Evolutionary conservation across 768 basidiomycete genomes (phyloP).

Genomic region (Boletus bicolor): DNA sequence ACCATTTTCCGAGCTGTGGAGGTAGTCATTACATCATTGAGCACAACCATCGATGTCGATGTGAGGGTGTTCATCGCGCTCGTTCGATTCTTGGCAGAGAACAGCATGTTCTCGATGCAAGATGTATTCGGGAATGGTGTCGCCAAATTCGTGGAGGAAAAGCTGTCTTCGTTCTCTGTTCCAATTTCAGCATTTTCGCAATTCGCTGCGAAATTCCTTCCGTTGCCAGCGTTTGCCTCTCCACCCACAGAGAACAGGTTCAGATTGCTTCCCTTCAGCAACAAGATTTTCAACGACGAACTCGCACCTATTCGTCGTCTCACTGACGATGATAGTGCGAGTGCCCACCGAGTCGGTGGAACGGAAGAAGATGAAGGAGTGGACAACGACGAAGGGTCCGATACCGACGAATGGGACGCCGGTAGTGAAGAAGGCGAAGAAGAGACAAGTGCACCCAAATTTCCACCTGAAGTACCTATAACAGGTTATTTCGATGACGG

Average conservation of each 20-base stretch:
- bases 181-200: slow-evolving; percentile 18
- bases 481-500: slow-evolving; percentile 38
- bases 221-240: neutral
- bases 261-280: slow-evolving; percentile 39
- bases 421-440: slow-evolving; percentile 15
- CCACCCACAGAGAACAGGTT: neutral
- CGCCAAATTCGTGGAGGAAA: slow-evolving; percentile 16
- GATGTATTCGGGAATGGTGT: slow-evolving; percentile 32
- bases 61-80: slow-evolving; percentile 49
- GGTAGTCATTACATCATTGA: slow-evolving; percentile 16
- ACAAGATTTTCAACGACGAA: slow-evolving; percentile 41
- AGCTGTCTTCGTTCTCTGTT: slow-evolving; percentile 22
- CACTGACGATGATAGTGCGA: neutral
- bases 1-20: slow-evolving; percentile 34
- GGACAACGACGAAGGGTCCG: slow-evolving; percentile 12
- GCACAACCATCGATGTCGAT: slow-evolving; percentile 46
- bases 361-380: slow-evolving; percentile 18
- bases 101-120: slow-evolving; percentile 17
- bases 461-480: neutral
- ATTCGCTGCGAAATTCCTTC: slow-evolving; percentile 21
- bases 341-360: slow-evolving; percentile 7
- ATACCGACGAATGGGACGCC: slow-evolving; percentile 21
- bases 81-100: slow-evolving; percentile 35
- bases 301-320: slow-evolving; percentile 34
- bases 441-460: neutral